A percentile compares a stretch with the other conserved stretches of the same genome.
Evolutionary conservation across 2,329 filamentous ascomycete genomes (phyloP).

Genomic region (Fusarium concolor): DNA sequence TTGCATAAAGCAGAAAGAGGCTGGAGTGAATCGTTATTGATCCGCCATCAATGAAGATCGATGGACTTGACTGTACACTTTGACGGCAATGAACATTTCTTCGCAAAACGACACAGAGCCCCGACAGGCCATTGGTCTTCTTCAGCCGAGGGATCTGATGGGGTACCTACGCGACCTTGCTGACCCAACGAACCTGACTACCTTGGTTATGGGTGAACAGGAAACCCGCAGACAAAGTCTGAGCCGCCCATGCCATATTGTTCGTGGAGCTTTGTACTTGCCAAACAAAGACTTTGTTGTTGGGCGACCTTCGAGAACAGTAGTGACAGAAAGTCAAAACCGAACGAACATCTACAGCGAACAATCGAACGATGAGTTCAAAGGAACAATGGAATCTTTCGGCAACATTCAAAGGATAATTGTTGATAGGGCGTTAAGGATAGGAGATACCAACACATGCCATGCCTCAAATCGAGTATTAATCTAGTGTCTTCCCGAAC

Average conservation of each 20-base stretch:
- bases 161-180: neutral
- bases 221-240: neutral
- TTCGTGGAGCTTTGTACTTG: neutral
- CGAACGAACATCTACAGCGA: slow-evolving; percentile 5
- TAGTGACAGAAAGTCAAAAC: neutral
- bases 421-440: slow-evolving; percentile 1
- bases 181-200: neutral
- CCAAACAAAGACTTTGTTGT: slow-evolving; percentile 13
- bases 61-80: neutral
- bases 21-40: neutral
- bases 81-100: neutral
- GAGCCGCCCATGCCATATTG: neutral
- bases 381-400: slow-evolving; percentile 13
- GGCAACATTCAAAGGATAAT: slow-evolving; percentile 1
- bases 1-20: neutral
- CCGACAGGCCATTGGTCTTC: neutral
- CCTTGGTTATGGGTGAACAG: neutral
- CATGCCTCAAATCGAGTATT: slow-evolving; percentile 2
- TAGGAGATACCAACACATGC: slow-evolving; percentile 7
- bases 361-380: neutral
- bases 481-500: slow-evolving; percentile 4
- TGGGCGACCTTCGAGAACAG: neutral
- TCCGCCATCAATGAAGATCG: neutral
- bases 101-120: neutral
- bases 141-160: neutral